These are phyloP conservation scores for Extremus antarcticus DNA, from an alignment of 495 filamentous ascomycete species.

Conservation along the genomic window DNA sequence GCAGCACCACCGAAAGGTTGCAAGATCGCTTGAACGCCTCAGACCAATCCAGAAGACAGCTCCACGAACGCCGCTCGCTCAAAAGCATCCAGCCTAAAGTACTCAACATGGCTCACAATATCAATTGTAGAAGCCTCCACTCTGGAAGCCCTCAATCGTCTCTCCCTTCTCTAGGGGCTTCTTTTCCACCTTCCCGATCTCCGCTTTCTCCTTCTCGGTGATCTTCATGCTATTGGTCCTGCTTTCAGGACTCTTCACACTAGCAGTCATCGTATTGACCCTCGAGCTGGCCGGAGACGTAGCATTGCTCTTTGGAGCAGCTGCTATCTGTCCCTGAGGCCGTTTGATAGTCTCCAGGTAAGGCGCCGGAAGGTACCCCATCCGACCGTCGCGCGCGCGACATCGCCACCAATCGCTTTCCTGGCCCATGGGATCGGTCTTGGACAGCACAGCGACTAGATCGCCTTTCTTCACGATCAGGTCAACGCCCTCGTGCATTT, in stretches of 20 bases:
- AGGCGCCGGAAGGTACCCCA: conserved; percentile 80
- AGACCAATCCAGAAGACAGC: neutral
- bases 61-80: neutral
- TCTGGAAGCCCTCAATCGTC: conserved; percentile 77
- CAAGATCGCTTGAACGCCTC: conserved; percentile 1
- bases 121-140: conserved; percentile 53
- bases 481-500: conserved; percentile 56
- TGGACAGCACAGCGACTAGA: conserved; percentile 85
- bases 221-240: conserved; percentile 34
- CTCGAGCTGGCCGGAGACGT: conserved; percentile 33
- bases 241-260: conserved; percentile 31
- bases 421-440: conserved; percentile 84
- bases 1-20: neutral
- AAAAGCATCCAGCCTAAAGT: neutral
- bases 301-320: conserved; percentile 36
- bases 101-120: too few species aligned
- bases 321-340: conserved; percentile 43
- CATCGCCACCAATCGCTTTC: conserved; percentile 96
- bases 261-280: conserved; percentile 31
- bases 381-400: conserved; percentile 76
- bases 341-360: conserved; percentile 79
- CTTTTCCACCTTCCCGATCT: conserved; percentile 47
- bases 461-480: conserved; percentile 91
- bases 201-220: conserved; percentile 42
- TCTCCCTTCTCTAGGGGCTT: conserved; percentile 25